A percentile compares a stretch with the other conserved stretches of the same genome.
Conservation (phyloP, 139 green algal species). For the Nannochloris sp. region DNA sequence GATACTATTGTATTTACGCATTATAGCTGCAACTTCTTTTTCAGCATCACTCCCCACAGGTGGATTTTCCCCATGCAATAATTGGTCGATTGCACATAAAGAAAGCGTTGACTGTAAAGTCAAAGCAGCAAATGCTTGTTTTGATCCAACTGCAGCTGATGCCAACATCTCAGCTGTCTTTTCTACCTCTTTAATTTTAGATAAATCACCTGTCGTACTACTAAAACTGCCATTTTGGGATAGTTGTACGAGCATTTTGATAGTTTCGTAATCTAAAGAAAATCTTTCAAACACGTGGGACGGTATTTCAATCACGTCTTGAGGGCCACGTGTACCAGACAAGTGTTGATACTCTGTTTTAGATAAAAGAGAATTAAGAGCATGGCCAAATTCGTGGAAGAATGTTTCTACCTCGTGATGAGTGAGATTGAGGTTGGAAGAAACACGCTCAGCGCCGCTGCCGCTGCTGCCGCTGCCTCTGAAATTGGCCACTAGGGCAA, state of each 20-base stretch:
- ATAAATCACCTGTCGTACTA: too few relatives aligned
- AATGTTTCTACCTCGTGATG: conserved; percentile 62
- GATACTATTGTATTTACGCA: too few relatives aligned
- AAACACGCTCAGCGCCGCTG: neutral
- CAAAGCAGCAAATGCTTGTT: conserved; percentile 41
- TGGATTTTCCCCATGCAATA: conserved; percentile 27
- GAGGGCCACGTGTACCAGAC: conserved; percentile 65
- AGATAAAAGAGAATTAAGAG: conserved; percentile 74
- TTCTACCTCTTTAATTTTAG: neutral
- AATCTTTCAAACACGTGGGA: conserved; percentile 83
- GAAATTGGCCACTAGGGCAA: conserved; percentile 71
- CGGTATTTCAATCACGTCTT: conserved; percentile 85
- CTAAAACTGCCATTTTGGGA: neutral
- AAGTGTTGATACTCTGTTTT: conserved; percentile 81
- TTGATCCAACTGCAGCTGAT: conserved; percentile 1
- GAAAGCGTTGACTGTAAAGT: conserved; percentile 59
- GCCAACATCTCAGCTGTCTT: conserved; percentile 12
- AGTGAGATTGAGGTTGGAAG: conserved; percentile 8
- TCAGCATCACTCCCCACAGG: neutral
- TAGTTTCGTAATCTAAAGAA: conserved; percentile 32
- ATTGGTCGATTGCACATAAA: conserved; percentile 28
- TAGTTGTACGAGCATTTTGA: conserved; percentile 25
- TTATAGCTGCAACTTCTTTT: neutral
- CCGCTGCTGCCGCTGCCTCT: neutral
- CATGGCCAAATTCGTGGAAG: conserved; percentile 90